Evolutionary conservation across 345 rosid species (phyloP).

Genomic region (Rubroshorea leprosula): DNA sequence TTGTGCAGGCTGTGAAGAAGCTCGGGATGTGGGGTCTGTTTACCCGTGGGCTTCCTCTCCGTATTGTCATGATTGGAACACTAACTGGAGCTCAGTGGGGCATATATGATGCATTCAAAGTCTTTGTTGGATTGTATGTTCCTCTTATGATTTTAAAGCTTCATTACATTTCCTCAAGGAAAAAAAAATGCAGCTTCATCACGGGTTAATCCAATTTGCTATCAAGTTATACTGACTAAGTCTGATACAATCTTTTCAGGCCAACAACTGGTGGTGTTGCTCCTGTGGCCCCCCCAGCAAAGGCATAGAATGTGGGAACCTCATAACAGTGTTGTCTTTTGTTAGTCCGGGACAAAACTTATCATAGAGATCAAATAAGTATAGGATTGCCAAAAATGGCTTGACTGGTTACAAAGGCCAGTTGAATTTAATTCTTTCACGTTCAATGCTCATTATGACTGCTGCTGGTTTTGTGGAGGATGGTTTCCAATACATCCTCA

Average conservation of each 20-base stretch:
- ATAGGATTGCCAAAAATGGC: not conserved
- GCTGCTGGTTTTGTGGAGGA: not conserved
- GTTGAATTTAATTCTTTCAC: not conserved
- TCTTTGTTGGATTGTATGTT: slow-evolving; percentile 88
- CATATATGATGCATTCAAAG: slow-evolving; percentile 88
- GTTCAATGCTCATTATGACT: not conserved
- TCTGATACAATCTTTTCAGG: slow-evolving; percentile 25
- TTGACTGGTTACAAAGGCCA: not conserved
- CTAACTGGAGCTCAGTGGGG: slow-evolving; percentile 96
- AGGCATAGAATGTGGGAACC: slow-evolving; percentile 20
- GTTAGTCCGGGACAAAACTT: not conserved
- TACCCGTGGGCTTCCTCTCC: slow-evolving; percentile 92
- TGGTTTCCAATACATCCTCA: not conserved
- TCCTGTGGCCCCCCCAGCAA: slow-evolving; percentile 51
- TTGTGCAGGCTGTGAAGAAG: slow-evolving; percentile 81
- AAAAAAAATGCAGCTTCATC: not conserved
- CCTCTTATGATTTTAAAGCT: not conserved
- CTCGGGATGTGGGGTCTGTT: slow-evolving; percentile 77
- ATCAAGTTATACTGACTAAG: not conserved
- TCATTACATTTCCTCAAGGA: not conserved
- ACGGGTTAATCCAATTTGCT: not conserved
- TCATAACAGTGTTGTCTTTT: not conserved
- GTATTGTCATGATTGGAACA: slow-evolving; percentile 94
- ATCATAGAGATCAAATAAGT: not conserved
- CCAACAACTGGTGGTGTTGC: slow-evolving; percentile 88